Evolutionary conservation across 352 stramenopile species (phyloP).

Genomic region (Phytopythium litorale): DNA sequence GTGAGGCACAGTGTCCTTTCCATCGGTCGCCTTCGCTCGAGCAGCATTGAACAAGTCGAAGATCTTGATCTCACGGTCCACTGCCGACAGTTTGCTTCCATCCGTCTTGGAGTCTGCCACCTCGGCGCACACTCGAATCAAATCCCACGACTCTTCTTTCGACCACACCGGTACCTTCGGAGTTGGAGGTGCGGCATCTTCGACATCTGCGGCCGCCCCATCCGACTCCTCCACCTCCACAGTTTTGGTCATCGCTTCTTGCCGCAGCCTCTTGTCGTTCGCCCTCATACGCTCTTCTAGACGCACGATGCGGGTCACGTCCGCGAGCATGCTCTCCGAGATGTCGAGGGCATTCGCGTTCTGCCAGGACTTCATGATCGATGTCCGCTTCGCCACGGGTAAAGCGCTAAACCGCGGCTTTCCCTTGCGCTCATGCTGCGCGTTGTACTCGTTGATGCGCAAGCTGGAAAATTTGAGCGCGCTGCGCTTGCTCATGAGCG

Average conservation of each 20-base stretch:
- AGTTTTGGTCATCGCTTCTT: neutral
- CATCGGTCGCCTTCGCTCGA: constrained; percentile 20
- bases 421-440: constrained; percentile 30
- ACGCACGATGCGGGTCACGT: neutral
- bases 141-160: constrained; percentile 26
- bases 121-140: constrained; percentile 36
- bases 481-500: constrained; percentile 20
- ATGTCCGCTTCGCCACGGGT: constrained; percentile 9
- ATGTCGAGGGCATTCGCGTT: constrained; percentile 31
- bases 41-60: constrained; percentile 30
- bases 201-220: neutral
- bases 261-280: neutral
- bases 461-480: constrained; percentile 27
- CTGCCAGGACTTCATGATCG: constrained; percentile 28
- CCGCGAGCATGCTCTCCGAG: constrained; percentile 12
- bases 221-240: neutral
- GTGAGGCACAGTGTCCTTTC: constrained; percentile 10
- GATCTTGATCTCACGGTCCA: constrained; percentile 27
- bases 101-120: constrained; percentile 21
- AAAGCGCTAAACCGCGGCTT: constrained; percentile 20
- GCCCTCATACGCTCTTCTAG: neutral
- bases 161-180: constrained; percentile 12
- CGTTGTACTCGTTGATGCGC: constrained; percentile 24
- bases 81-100: constrained; percentile 15
- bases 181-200: neutral